These are phyloP conservation scores for Glaciozyma martinii DNA, from an alignment of 768 basidiomycete genomes.

Conservation along the genomic window DNA sequence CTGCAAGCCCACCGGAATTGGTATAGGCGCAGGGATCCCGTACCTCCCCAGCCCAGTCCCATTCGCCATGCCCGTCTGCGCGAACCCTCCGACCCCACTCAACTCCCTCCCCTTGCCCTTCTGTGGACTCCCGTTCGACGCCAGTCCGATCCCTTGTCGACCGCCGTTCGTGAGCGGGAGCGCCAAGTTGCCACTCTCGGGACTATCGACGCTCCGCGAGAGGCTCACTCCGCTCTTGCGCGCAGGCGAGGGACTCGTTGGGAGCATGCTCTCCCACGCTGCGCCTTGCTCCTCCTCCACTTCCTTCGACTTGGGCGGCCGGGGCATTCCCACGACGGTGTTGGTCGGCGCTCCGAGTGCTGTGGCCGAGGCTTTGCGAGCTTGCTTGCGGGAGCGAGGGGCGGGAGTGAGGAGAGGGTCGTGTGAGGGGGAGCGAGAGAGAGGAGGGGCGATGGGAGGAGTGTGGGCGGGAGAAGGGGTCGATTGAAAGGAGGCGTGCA, in stretches of 20 bases:
- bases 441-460: background rate
- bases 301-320: background rate
- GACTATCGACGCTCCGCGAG: background rate
- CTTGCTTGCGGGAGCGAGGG: background rate
- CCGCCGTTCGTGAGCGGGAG: background rate
- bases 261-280: background rate
- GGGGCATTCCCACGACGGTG: background rate
- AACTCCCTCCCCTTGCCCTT: background rate
- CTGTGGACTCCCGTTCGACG: background rate
- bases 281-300: background rate
- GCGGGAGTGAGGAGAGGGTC: background rate
- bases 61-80: background rate
- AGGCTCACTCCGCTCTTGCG: too few relatives aligned
- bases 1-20: background rate
- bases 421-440: background rate
- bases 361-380: background rate
- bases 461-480: conserved; percentile 2
- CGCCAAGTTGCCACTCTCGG: background rate
- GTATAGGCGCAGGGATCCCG: conserved; percentile 2
- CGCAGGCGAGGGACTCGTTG: background rate
- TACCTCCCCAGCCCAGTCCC: background rate
- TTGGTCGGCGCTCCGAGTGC: background rate
- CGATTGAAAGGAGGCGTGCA: conserved; percentile 26
- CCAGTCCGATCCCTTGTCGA: background rate
- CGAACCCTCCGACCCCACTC: background rate